Evolutionary conservation across 1,284 basidiomycete genomes (phyloP), one percentile per base, ranked within the genome.

Genomic region (Calocybe gambosa): DNA sequence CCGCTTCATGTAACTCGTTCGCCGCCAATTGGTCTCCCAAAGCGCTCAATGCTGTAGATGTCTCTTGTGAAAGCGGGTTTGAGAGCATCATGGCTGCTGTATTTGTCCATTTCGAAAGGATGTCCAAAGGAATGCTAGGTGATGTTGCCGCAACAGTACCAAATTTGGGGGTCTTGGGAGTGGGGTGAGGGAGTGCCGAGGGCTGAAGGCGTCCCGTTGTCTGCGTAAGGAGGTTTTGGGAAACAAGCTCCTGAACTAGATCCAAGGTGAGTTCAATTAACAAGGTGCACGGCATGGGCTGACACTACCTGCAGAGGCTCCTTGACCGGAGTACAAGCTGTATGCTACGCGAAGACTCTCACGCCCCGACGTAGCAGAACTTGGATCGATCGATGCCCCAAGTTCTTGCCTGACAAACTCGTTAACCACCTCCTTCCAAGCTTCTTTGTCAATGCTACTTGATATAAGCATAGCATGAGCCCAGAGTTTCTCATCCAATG

Each of bases 391-490:
- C 26, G 58, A 47, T 38, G 51, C 58, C 5, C 77, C 77, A 5
- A 99, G 70, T 61, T 98, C 96, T 18, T 80, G 75, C 33, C 79
- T 77, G 31, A 95, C 68, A 59, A 99, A 99, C 51, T 93, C 88
- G 31, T 76, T 79, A 0, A 95, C 91, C 4, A 86, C 87, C 51
- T 93, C 89, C 60, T 88, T 89, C 92, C 93, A 98, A 4, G 90
- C 78, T 26, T 95, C 92, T 57, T 89, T 90, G 62, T 95, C 95
- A 42, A 98, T 78, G 46, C 89, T 88, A 59, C 90, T 94, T 6
- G 96, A 85, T 51, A 99, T 94, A 39, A 98, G 71, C 77, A 99
- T 82, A 0, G 96, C 96, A 64, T 99, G 96, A 1, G 92, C 84
- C 93, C 94, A 99, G 23, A 99, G 68, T 56, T 80, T 85, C 61